These are phyloP conservation scores for Rhododendron vialii DNA, from an alignment of 148 eudicot species.

Conservation along the genomic window DNA sequence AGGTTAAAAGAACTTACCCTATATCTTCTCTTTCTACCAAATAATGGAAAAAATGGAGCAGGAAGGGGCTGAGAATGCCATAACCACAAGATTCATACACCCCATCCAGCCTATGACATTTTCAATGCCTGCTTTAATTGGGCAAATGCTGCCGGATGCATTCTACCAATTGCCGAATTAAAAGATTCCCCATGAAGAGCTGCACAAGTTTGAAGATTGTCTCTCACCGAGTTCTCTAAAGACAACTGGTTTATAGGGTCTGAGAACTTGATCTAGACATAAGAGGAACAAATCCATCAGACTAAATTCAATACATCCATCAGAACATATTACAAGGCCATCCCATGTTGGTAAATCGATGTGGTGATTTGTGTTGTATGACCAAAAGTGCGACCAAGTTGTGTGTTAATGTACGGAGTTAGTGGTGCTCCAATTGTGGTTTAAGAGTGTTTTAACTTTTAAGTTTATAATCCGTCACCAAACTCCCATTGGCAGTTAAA, in stretches of 20 bases:
- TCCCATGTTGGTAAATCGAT: not conserved
- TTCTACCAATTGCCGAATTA: constrained; percentile 68
- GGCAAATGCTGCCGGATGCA: constrained; percentile 83
- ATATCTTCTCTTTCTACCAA: not conserved
- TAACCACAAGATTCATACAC: not conserved
- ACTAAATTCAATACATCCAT: not conserved
- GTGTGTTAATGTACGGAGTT: not conserved
- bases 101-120: constrained; percentile 43
- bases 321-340: not conserved
- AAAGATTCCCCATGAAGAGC: constrained; percentile 87
- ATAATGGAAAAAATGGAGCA: constrained; percentile 9
- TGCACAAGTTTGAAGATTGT: constrained; percentile 93
- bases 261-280: constrained; percentile 67
- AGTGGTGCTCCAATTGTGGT: not conserved
- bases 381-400: not conserved
- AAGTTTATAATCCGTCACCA: not conserved
- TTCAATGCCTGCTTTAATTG: constrained; percentile 88
- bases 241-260: constrained; percentile 85
- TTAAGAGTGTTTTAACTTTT: not conserved
- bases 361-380: not conserved
- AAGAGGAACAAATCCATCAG: constrained; percentile 5
- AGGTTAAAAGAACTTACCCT: constrained; percentile 1
- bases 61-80: not conserved
- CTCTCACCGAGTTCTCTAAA: constrained; percentile 76
- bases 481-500: not conserved